Evolutionary conservation across 2,329 filamentous ascomycete genomes (phyloP), one percentile per base, ranked within the genome.

Genomic region (Aaosphaeria pasadenensis): DNA sequence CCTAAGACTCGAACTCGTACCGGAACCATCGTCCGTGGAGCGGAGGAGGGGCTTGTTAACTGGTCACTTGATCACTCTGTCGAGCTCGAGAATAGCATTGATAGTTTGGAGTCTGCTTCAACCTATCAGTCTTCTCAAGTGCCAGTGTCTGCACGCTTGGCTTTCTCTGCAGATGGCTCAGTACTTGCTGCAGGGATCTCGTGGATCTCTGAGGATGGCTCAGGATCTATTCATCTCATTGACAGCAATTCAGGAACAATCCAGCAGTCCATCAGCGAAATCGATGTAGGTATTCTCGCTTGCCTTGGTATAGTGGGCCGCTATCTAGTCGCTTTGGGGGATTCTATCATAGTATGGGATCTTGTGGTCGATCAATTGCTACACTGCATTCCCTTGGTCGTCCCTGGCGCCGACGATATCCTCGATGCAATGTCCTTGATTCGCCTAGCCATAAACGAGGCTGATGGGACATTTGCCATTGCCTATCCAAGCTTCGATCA

Each of bases 301-400:
- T 82, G 81, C n/a, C 71, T 95, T 30, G 83, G 79, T 5, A 86
- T 95, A 45, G 71, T 94, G 2, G 86, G 84, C 2, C 84, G 85
- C 28, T 86, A 87, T 62, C 73, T 99, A 13, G 77, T 97, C 48
- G 80, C 88, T 41, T 74, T 96, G 1, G 89, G 89, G 0, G 79
- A 86, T 39, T 80, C 83, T 30, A 77, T 96, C 6, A 78, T 83
- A 38, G 85, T 96, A 33, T 96, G 90, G 77, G 88, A 99, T 67
- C 80, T 95, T 7, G 88, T 97, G 6, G 78, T 84, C 44, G 88
- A 95, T 59, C 80, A 86, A 57, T 77, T 91, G 42, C 80, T 82
- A 33, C 90, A 87, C 61, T 83, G 82, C 43, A 76, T 87, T 44
- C 73, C 79, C 29, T 72, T 91, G 11, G 48, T 66, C 68, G 60